These are phyloP conservation scores for Agapanthus africanus DNA, from an alignment of 106 monocot species.

Conservation along the genomic window DNA sequence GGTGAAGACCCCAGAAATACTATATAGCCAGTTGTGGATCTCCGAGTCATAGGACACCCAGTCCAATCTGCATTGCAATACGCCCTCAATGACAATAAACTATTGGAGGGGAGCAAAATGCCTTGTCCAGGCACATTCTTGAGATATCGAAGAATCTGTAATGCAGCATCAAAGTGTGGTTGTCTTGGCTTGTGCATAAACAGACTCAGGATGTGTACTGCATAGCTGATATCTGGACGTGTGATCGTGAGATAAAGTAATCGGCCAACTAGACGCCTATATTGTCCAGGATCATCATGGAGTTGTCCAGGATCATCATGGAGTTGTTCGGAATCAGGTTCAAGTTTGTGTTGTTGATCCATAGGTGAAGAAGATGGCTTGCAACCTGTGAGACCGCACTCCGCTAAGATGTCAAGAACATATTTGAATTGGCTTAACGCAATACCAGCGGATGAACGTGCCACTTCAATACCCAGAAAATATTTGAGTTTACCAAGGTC, in stretches of 20 bases:
- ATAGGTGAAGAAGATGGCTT: neutral
- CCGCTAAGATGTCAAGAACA: neutral
- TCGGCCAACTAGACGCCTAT: neutral
- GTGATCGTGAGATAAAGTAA: conserved; percentile 8
- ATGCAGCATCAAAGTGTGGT: neutral
- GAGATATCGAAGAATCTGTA: neutral
- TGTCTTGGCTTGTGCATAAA: conserved; percentile 8
- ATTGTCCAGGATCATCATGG: neutral
- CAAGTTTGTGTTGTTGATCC: neutral
- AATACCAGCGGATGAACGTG: neutral
- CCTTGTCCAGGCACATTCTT: neutral
- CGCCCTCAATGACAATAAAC: neutral
- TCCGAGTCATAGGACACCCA: neutral
- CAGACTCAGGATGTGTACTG: conserved; percentile 12
- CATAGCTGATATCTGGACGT: neutral
- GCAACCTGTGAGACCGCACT: neutral
- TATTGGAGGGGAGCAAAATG: neutral
- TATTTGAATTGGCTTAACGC: conserved; percentile 1
- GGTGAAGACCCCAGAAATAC: neutral
- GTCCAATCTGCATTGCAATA: conserved; percentile 16
- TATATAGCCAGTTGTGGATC: neutral
- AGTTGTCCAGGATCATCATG: neutral
- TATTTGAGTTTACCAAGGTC: neutral
- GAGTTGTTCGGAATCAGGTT: neutral
- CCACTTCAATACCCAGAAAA: conserved; percentile 10